These are phyloP conservation scores for Plasmopara viticola DNA, from an alignment of 352 stramenopile genomes.

Conservation along the genomic window DNA sequence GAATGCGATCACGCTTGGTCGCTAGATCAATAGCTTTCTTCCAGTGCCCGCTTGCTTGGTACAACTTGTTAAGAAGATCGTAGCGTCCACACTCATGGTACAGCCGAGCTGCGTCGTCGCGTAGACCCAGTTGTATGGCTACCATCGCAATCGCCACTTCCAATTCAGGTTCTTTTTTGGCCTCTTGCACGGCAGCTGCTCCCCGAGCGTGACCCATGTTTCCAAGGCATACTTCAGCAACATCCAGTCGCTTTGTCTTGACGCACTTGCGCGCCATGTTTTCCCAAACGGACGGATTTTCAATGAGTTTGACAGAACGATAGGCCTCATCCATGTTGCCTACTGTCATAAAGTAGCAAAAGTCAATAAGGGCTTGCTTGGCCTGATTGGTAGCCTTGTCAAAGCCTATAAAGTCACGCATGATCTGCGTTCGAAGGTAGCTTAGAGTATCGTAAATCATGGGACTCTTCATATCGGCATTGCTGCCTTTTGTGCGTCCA, in stretches of 20 bases:
- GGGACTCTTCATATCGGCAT: conserved; percentile 13
- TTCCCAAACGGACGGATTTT: conserved; percentile 90
- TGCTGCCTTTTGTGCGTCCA: conserved; percentile 27
- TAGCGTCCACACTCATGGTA: conserved; percentile 89
- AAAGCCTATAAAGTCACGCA: conserved; percentile 91
- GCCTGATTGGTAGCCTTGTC: conserved; percentile 86
- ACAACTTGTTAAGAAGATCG: conserved; percentile 90
- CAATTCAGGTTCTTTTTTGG: conserved; percentile 55
- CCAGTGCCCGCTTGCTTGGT: conserved; percentile 88
- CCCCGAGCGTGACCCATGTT: conserved; percentile 93
- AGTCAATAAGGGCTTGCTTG: conserved; percentile 88
- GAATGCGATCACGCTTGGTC: conserved; percentile 85
- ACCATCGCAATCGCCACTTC: conserved; percentile 88
- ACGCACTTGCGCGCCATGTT: conserved; percentile 97
- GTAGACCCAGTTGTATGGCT: conserved; percentile 89
- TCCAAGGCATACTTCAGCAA: conserved; percentile 90
- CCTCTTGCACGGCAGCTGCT: conserved; percentile 80
- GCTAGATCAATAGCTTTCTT: conserved; percentile 87
- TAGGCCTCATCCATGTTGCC: conserved; percentile 96
- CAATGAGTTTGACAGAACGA: conserved; percentile 88
- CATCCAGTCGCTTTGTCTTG: conserved; percentile 92
- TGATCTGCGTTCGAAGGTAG: conserved; percentile 75
- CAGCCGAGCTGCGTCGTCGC: conserved; percentile 87
- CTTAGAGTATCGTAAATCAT: conserved; percentile 31
- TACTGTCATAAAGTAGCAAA: conserved; percentile 93